phyloP scores from a whole-genome alignment of 768 basidiomycete genomes.

The Gyrodon lividus region DNA sequence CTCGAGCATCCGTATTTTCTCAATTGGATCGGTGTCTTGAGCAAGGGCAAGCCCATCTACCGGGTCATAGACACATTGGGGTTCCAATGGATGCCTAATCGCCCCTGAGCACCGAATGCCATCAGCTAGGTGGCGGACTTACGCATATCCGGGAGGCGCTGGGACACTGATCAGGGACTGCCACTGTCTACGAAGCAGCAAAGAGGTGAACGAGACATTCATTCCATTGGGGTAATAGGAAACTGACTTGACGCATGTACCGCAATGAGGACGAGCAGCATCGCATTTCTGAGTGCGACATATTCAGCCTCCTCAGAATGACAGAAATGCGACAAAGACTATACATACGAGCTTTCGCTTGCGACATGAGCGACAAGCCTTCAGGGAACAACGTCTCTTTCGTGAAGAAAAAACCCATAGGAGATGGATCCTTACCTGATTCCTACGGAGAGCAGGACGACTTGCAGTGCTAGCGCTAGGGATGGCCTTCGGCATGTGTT shows the following conservation, averaged over 20 bases:
- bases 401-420: slow-evolving; percentile 11
- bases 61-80: slow-evolving; percentile 83
- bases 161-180: slow-evolving; percentile 79
- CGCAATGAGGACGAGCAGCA: slow-evolving; percentile 81
- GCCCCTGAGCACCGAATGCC: slow-evolving; percentile 6
- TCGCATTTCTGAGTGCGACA: slow-evolving; percentile 71
- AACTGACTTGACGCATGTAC: slow-evolving; percentile 78
- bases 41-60: slow-evolving; percentile 78
- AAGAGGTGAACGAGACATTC: slow-evolving; percentile 9
- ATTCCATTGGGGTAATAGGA: neutral
- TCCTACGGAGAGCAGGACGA: slow-evolving; percentile 72
- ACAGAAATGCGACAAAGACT: neutral
- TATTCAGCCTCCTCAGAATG: slow-evolving; percentile 6
- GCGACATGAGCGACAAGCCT: slow-evolving; percentile 83
- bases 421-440: slow-evolving; percentile 51
- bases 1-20: slow-evolving; percentile 75
- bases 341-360: slow-evolving; percentile 76
- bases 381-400: slow-evolving; percentile 1
- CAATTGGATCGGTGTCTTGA: slow-evolving; percentile 74
- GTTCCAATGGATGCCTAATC: slow-evolving; percentile 77
- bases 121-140: slow-evolving; percentile 26
- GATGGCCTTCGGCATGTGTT: slow-evolving; percentile 65
- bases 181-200: slow-evolving; percentile 67
- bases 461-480: slow-evolving; percentile 34
- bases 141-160: slow-evolving; percentile 84